A percentile compares a stretch with the other conserved stretches of the same genome.
phyloP scores from a whole-genome alignment of 2,329 filamentous ascomycete species.

The Thielaviopsis musarum region DNA sequence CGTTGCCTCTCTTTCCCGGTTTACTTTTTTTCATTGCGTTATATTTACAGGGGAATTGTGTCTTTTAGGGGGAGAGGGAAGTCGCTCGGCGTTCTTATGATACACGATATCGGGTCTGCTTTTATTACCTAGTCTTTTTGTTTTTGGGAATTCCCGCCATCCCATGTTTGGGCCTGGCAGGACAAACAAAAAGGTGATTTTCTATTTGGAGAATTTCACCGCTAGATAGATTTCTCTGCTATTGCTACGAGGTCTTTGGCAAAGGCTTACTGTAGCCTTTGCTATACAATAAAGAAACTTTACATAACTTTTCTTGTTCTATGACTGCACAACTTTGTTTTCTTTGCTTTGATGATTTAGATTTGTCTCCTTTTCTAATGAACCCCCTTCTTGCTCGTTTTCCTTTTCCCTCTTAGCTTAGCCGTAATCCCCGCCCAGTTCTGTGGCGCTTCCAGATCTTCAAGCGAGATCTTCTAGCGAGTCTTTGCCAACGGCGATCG shows the following conservation, averaged over 20 bases:
- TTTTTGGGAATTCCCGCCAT: neutral
- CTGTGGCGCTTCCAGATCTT: neutral
- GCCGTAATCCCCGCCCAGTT: neutral
- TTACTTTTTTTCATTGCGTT: neutral
- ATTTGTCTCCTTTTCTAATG: neutral
- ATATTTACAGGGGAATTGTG: neutral
- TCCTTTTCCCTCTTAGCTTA: neutral
- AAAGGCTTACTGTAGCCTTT: no score
- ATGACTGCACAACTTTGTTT: neutral
- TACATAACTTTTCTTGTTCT: no score
- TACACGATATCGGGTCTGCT: conserved; percentile 9
- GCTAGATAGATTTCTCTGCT: no score
- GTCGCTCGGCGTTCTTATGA: conserved; percentile 5
- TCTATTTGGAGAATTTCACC: neutral
- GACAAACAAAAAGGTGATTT: neutral
- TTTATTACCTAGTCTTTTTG: neutral
- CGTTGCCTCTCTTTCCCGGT: neutral
- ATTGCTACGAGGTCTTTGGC: no score
- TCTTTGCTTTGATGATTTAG: neutral
- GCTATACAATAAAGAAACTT: no score
- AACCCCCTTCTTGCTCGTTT: neutral
- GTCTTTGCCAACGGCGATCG: no score
- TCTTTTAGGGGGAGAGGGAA: neutral
- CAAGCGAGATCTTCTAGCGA: neutral
- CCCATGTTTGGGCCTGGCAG: no score